Percentiles rank a stretch among this genome's conserved stretches.
These are phyloP conservation scores for Lumnitzera racemosa DNA, from an alignment of 345 rosid species.

Conservation along the genomic window DNA sequence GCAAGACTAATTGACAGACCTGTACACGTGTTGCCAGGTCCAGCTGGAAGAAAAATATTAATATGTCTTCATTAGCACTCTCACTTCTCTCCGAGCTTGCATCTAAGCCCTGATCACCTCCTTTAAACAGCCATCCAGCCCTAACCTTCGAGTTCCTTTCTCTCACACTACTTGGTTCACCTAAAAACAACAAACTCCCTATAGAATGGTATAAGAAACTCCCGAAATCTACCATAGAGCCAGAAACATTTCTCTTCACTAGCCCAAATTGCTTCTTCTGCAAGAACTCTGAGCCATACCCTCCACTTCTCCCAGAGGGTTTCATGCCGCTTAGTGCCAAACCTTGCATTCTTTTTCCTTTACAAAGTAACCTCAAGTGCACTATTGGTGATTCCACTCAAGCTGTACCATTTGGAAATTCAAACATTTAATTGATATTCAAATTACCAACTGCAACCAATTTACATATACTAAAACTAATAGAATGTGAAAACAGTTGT, in stretches of 20 bases:
- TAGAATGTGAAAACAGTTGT: too few relatives aligned
- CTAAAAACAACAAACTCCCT: conserved; percentile 20
- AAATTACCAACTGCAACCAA: too few relatives aligned
- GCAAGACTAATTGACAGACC: conserved; percentile 28
- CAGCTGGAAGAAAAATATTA: conserved; percentile 83
- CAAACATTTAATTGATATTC: too few relatives aligned
- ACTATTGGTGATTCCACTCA: conserved; percentile 3
- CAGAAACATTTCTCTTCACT: conserved; percentile 17
- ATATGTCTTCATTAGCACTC: conserved; percentile 81
- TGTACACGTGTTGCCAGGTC: conserved; percentile 87
- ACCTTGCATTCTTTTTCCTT: conserved; percentile 38
- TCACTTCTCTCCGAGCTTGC: conserved; percentile 76
- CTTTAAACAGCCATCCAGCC: conserved; percentile 84
- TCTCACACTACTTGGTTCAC: conserved; percentile 17
- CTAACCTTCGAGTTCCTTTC: conserved; percentile 42
- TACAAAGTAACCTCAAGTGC: conserved; percentile 14
- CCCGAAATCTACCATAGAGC: conserved; percentile 23
- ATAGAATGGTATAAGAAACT: conserved; percentile 23
- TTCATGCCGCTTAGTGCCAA: conserved; percentile 43
- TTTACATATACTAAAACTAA: too few relatives aligned
- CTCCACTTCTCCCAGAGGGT: conserved; percentile 32
- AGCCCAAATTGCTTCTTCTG: conserved; percentile 32
- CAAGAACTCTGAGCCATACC: conserved; percentile 22
- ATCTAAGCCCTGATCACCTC: conserved; percentile 45
- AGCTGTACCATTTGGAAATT: too few relatives aligned